Evolutionary conservation across 2,329 filamentous ascomycete species (phyloP).

Genomic region (Grosmannia clavigera): DNA sequence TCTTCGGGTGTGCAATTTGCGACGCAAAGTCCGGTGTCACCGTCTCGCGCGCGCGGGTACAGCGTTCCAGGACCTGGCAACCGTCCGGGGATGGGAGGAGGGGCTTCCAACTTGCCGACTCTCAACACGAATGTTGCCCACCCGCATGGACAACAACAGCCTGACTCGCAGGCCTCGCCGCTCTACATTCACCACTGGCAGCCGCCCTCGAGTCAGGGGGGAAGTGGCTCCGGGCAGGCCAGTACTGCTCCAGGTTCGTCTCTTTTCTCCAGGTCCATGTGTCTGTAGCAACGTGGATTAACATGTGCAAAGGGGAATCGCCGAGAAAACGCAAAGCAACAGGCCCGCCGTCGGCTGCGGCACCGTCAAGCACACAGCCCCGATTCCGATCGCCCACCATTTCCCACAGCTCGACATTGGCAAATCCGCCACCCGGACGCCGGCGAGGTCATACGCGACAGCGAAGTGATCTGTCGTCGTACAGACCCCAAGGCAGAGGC

Average conservation of each 20-base stretch:
- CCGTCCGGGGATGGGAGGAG: slow-evolving; percentile 29
- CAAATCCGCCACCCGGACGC: slow-evolving; percentile 40
- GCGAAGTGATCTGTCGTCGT: slow-evolving; percentile 49
- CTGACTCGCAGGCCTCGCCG: slow-evolving; percentile 53
- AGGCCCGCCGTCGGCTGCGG: slow-evolving; percentile 36
- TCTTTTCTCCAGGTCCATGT: background rate
- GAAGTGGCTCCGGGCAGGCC: background rate
- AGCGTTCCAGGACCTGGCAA: slow-evolving; percentile 29
- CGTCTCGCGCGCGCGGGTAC: slow-evolving; percentile 36
- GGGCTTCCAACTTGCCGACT: slow-evolving; percentile 51
- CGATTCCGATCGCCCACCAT: slow-evolving; percentile 42
- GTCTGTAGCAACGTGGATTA: background rate
- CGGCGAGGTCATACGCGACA: slow-evolving; percentile 50
- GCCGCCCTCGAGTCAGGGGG: slow-evolving; percentile 42
- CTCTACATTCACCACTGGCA: slow-evolving; percentile 93
- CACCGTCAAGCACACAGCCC: slow-evolving; percentile 31
- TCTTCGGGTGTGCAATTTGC: slow-evolving; percentile 24
- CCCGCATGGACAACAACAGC: slow-evolving; percentile 28
- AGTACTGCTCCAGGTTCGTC: slow-evolving; percentile 6
- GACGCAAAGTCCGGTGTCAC: slow-evolving; percentile 31
- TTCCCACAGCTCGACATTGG: slow-evolving; percentile 31
- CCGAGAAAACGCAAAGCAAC: slow-evolving; percentile 77
- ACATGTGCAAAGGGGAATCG: slow-evolving; percentile 48
- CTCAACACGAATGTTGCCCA: slow-evolving; percentile 23
- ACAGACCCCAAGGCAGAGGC: slow-evolving; percentile 20